A percentile compares a stretch with the other conserved stretches of the same genome.
phyloP scores from a whole-genome alignment of 495 filamentous ascomycete genomes.

The Geopyxis carbonaria region DNA sequence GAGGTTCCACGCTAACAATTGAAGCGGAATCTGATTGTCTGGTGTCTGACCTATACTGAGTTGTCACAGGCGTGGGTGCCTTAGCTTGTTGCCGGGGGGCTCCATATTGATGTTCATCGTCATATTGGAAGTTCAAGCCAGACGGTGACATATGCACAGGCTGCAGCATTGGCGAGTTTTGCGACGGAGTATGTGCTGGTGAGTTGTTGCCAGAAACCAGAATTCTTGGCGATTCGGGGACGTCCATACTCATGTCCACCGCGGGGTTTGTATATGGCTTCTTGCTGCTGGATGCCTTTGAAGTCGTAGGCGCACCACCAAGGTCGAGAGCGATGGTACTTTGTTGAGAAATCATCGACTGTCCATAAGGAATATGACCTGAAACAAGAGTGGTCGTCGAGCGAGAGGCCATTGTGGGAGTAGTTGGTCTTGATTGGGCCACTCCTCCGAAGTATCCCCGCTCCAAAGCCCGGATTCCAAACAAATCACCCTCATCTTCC shows the following conservation, averaged over 20 bases:
- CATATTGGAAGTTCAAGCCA: slow-evolving; percentile 7
- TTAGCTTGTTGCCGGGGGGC: slow-evolving; percentile 9
- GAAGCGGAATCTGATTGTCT: no score
- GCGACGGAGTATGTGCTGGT: slow-evolving; percentile 7
- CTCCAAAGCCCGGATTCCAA: slow-evolving; percentile 31
- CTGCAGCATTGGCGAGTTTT: slow-evolving; percentile 7
- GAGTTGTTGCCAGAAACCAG: slow-evolving; percentile 9
- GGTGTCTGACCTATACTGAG: no score
- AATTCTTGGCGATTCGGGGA: slow-evolving; percentile 15
- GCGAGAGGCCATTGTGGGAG: slow-evolving; percentile 11
- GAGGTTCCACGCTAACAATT: no score
- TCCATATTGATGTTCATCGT: slow-evolving; percentile 2
- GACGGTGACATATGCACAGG: slow-evolving; percentile 7
- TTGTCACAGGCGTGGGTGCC: slow-evolving; percentile 5
- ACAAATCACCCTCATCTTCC: slow-evolving; percentile 32
- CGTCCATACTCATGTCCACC: slow-evolving; percentile 15
- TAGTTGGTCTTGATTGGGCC: slow-evolving; percentile 30
- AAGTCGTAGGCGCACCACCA: slow-evolving; percentile 10
- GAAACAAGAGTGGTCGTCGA: slow-evolving; percentile 13
- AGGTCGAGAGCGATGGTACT: slow-evolving; percentile 19
- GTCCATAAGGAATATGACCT: slow-evolving; percentile 18
- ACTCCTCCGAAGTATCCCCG: slow-evolving; percentile 31
- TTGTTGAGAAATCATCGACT: slow-evolving; percentile 8
- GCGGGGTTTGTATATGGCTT: slow-evolving; percentile 3
- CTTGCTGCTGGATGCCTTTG: neutral